Conservation (phyloP, 2,329 filamentous ascomycete species). For the Aspergillus pseudonomiae region DNA sequence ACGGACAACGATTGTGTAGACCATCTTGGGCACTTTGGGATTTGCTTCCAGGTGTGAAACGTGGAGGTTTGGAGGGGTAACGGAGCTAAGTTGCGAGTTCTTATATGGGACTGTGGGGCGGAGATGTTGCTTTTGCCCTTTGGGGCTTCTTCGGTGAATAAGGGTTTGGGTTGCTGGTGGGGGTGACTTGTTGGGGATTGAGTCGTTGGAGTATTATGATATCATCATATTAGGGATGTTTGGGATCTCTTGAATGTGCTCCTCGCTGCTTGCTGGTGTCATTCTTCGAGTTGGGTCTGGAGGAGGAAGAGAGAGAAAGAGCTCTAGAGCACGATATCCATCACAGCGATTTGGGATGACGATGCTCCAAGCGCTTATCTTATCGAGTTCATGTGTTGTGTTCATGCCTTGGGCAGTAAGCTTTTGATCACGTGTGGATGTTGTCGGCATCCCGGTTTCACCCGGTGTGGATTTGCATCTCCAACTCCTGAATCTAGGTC, state of each 20-base stretch:
- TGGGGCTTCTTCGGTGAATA: constrained; percentile 7
- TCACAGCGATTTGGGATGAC: background rate
- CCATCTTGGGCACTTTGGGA: constrained; percentile 21
- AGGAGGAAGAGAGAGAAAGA: background rate
- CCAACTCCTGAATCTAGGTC: background rate
- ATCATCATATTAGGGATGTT: background rate
- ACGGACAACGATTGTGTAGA: constrained; percentile 37
- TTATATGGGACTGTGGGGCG: constrained; percentile 5
- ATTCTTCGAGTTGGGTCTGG: background rate
- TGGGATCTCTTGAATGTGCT: accelerated
- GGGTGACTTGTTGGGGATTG: background rate
- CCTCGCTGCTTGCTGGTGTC: background rate
- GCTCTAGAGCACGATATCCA: too few species aligned
- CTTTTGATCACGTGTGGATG: background rate
- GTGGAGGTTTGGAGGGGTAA: constrained; percentile 1
- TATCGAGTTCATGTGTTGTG: background rate
- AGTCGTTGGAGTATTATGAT: background rate
- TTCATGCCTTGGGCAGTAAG: background rate
- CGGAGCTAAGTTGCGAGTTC: background rate
- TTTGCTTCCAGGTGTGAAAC: background rate
- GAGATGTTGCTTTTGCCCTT: background rate
- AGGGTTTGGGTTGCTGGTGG: background rate
- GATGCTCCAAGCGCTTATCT: background rate
- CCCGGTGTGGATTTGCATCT: background rate
- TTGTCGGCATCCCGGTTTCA: background rate